Percentiles rank a stretch among this genome's conserved stretches.
Evolutionary conservation across 768 basidiomycete species (phyloP).

Genomic region (Sporobolomyces phaffii): DNA sequence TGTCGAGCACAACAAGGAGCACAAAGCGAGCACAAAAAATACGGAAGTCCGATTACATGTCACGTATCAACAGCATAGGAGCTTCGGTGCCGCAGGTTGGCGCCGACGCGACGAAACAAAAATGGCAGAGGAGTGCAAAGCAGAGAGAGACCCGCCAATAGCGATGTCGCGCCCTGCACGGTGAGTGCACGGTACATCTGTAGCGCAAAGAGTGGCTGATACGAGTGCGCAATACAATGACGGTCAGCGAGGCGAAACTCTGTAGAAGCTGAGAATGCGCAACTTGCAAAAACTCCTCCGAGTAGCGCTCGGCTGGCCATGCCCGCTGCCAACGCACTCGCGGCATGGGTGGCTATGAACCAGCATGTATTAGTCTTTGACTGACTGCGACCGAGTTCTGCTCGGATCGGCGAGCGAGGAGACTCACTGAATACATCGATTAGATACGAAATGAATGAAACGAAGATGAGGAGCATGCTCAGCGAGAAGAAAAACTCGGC

Average conservation of each 20-base stretch:
- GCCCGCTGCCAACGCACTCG: slow-evolving; percentile 36
- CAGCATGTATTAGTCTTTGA: too few relatives aligned
- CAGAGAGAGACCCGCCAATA: slow-evolving; percentile 29
- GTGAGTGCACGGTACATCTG: slow-evolving; percentile 35
- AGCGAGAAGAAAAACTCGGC: slow-evolving; percentile 30
- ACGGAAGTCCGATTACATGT: too few relatives aligned
- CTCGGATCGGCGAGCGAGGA: too few relatives aligned
- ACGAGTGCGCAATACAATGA: too few relatives aligned
- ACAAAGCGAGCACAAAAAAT: background rate
- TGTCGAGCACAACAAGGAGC: too few relatives aligned
- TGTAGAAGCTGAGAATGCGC: too few relatives aligned
- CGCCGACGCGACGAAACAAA: slow-evolving; percentile 8
- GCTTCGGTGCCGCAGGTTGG: background rate
- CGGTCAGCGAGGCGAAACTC: too few relatives aligned
- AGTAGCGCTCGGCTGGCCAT: slow-evolving; percentile 29
- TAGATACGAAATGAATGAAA: slow-evolving; percentile 21
- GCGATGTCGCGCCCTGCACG: slow-evolving; percentile 33
- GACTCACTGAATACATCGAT: slow-evolving; percentile 4
- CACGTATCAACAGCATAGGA: too few relatives aligned
- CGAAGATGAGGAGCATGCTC: slow-evolving; percentile 31
- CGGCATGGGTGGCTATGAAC: slow-evolving; percentile 14
- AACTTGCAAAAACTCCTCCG: slow-evolving; percentile 27
- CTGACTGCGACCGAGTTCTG: too few relatives aligned
- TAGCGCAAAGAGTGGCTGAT: slow-evolving; percentile 11
- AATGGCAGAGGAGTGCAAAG: slow-evolving; percentile 31